Percentiles rank a stretch among this genome's conserved stretches.
These are phyloP conservation scores for Ustilago loliicola DNA, from an alignment of 1,284 basidiomycete species.

Conservation along the genomic window DNA sequence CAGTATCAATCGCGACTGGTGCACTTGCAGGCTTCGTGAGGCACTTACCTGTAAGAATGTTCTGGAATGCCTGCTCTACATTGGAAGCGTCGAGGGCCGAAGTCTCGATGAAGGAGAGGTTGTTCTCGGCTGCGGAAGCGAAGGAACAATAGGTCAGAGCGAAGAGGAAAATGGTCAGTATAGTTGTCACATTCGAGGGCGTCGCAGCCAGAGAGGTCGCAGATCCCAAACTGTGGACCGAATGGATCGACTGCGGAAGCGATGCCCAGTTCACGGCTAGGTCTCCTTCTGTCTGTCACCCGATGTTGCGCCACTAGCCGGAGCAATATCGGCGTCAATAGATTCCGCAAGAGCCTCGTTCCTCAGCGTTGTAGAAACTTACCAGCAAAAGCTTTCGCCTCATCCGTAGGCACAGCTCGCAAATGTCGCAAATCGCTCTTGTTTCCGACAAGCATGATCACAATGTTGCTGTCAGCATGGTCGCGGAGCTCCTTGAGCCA, in stretches of 20 bases:
- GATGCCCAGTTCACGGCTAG: neutral
- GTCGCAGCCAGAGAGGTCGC: neutral
- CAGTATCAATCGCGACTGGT: constrained; percentile 1
- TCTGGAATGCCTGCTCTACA: constrained; percentile 94
- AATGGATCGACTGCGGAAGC: neutral
- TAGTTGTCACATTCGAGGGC: neutral
- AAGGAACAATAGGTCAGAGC: neutral
- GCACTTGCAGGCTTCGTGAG: neutral
- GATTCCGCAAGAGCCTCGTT: neutral
- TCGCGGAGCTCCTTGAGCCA: constrained; percentile 97
- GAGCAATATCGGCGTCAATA: neutral
- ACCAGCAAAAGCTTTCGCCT: constrained; percentile 70
- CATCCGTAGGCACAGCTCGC: constrained; percentile 92
- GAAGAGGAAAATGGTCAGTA: neutral
- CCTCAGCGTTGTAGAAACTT: constrained; percentile 16
- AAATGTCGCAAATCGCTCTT: constrained; percentile 99
- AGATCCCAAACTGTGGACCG: neutral
- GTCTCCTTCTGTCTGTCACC: too few species aligned
- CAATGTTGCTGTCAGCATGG: constrained; percentile 73
- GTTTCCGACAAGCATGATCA: constrained; percentile 74
- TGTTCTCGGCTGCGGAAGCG: constrained; percentile 77
- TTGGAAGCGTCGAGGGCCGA: constrained; percentile 99
- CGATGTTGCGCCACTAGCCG: neutral
- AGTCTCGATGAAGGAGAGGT: constrained; percentile 91
- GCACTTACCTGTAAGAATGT: constrained; percentile 87